A percentile compares a stretch with the other conserved stretches of the same genome.
These are phyloP conservation scores for Aspergillus pseudonomiae DNA, from an alignment of 2,329 filamentous ascomycete genomes.

Conservation along the genomic window DNA sequence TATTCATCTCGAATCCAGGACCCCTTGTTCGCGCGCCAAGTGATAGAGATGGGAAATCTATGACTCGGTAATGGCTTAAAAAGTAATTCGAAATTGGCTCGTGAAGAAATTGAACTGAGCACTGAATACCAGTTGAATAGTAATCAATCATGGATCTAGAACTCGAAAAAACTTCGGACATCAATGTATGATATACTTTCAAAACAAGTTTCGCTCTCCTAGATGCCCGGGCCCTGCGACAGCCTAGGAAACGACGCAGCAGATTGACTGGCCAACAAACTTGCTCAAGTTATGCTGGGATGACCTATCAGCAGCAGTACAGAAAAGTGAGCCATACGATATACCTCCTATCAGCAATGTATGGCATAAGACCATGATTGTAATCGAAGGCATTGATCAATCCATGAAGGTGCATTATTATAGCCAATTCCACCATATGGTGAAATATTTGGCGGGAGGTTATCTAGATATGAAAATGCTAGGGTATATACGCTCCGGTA, in stretches of 20 bases:
- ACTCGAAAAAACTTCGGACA: too few relatives aligned
- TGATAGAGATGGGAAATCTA: too few relatives aligned
- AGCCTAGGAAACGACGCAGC: not conserved
- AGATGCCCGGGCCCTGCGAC: not conserved
- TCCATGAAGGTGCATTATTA: not conserved
- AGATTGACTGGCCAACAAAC: not conserved
- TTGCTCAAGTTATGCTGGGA: not conserved
- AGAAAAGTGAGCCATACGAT: not conserved
- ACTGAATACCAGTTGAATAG: too few relatives aligned
- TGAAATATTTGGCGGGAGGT: not conserved
- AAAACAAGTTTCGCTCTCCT: not conserved
- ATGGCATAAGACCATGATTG: not conserved
- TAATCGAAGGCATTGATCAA: not conserved
- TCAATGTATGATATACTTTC: too few relatives aligned
- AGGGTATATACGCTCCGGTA: not conserved
- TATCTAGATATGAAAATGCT: not conserved
- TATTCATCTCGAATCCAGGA: too few relatives aligned
- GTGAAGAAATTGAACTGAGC: too few relatives aligned
- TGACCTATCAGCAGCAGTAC: not conserved
- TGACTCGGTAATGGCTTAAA: too few relatives aligned
- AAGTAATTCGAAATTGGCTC: too few relatives aligned
- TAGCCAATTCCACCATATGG: not conserved
- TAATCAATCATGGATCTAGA: too few relatives aligned
- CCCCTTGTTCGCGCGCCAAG: too few relatives aligned
- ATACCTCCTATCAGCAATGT: not conserved